Evolutionary conservation across 169 alveolate genomes (phyloP), one percentile per base, ranked within the genome.

Genomic region (Plasmodium gallinaceum): DNA sequence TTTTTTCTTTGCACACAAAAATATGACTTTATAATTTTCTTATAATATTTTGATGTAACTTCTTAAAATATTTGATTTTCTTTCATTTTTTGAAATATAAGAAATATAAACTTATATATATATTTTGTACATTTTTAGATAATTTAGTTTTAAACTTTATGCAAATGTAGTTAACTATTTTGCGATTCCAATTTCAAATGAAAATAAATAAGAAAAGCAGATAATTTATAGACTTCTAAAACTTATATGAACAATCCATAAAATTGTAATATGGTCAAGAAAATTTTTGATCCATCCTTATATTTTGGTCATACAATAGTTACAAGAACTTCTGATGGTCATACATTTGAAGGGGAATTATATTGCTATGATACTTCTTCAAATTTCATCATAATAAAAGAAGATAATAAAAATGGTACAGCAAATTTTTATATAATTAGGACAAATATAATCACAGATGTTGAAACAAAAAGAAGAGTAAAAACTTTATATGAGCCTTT

Each of bases 281-380:
- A 46, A 9, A 60, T 24, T 45, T 62, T 76, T 46, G 88, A 76
- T 68, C 88, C 88, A 48, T 76, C 70, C 39, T 57, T 76, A 16
- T 42, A 76, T 54, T 76, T 76, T 64, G 89, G 89, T 39, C 74
- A 65, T 62, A 54, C 39, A 45, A 43, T 76, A 26, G 39, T 20
- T 26, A 64, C 39, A 57, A 76, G 64, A 68, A 76, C 89, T 10
- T 46, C 22, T 20, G 76, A 51, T 64, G 89, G 89, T 12, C n/a
- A 76, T 39, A 64, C 37, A 64, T 76, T 45, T 68, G 76, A 78
- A 64, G 89, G 89, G 5, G 89, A 78, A 32, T 69, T 78, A 42
- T 78, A 64, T 69, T 78, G 89, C n/a, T 78, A 78, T 58, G 89
- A 78, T 22, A 45, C 51, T 4, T 18, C 52, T 45, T 64, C 58